Evolutionary conservation across 441 rosid genomes (phyloP).

Genomic region (Rhodomyrtus psidioides): DNA sequence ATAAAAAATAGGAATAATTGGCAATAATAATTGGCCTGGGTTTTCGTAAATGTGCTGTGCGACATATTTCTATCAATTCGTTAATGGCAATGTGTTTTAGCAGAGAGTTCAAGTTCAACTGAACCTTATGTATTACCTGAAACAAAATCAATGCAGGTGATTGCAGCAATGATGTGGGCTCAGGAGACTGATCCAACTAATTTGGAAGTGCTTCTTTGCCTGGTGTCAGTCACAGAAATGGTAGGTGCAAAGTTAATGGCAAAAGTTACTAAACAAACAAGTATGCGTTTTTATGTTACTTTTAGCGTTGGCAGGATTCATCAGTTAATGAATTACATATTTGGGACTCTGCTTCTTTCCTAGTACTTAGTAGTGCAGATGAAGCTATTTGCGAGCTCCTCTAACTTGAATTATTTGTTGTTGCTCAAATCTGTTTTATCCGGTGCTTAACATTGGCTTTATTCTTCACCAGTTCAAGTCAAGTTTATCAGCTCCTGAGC

Average conservation of each 20-base stretch:
- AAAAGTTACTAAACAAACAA: no score
- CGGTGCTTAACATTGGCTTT: neutral
- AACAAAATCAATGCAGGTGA: conserved; percentile 40
- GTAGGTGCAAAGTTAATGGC: conserved; percentile 35
- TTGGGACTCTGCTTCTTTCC: no score
- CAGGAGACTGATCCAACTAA: conserved; percentile 90
- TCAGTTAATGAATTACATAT: no score
- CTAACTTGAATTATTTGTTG: neutral
- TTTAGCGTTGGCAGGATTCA: no score
- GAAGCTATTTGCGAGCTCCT: neutral
- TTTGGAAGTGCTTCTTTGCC: conserved; percentile 96
- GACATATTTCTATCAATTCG: neutral
- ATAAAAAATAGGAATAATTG: neutral
- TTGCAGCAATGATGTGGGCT: conserved; percentile 97
- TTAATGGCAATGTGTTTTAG: neutral
- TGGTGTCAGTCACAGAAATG: conserved; percentile 98
- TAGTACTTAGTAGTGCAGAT: no score
- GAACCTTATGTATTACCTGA: neutral
- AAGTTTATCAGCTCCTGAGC: neutral
- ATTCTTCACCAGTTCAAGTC: neutral
- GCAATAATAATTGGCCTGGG: neutral
- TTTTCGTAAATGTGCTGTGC: neutral
- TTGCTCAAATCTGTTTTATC: neutral
- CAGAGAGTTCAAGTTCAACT: neutral
- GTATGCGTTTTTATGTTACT: no score